Evolutionary conservation across 441 rosid species (phyloP).

Genomic region (Populus trichocarpa): DNA sequence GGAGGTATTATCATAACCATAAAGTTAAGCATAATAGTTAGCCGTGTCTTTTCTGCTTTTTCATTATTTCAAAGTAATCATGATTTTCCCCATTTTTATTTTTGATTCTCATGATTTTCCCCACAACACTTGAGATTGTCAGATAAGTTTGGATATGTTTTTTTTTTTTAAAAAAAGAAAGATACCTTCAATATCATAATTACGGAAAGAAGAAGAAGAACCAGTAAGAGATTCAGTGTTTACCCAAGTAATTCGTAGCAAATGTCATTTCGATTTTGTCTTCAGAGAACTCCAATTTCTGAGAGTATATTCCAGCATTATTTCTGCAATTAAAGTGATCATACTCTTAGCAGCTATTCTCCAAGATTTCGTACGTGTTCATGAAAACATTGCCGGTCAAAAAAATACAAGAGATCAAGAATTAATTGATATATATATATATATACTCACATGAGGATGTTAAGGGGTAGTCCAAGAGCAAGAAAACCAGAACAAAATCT

Average conservation of each 20-base stretch:
- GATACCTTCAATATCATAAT: neutral
- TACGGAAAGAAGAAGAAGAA: neutral
- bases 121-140: neutral
- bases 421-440: neutral
- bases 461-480: slow-evolving; percentile 66
- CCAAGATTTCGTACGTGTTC: neutral
- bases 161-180: neutral
- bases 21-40: neutral
- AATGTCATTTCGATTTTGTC: slow-evolving; percentile 93
- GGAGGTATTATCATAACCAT: neutral
- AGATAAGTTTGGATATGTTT: neutral
- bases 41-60: neutral
- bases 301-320: slow-evolving; percentile 82
- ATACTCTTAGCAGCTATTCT: neutral
- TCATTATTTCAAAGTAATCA: neutral
- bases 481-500: slow-evolving; percentile 69
- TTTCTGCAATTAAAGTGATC: slow-evolving; percentile 45
- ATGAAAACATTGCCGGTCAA: neutral
- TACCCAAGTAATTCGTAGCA: slow-evolving; percentile 89
- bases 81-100: neutral
- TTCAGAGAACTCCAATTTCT: slow-evolving; percentile 78
- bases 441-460: slow-evolving; percentile 71
- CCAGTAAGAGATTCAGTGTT: neutral
- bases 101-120: neutral
- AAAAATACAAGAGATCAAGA: neutral